These are phyloP conservation scores for Mycena citricolor DNA, from an alignment of 1,284 basidiomycete species.

Conservation along the genomic window DNA sequence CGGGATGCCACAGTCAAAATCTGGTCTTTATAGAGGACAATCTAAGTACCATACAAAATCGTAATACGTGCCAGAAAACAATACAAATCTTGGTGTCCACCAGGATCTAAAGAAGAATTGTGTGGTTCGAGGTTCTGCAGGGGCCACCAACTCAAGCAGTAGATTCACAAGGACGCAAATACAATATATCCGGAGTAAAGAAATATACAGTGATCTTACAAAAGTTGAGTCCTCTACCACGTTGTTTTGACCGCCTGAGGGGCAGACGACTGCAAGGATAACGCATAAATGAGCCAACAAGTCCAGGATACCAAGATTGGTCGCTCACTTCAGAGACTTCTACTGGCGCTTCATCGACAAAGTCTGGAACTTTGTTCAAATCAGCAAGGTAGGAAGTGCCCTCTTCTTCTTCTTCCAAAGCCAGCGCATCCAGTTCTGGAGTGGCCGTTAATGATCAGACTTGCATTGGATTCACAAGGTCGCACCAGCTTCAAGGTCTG, in stretches of 20 bases:
- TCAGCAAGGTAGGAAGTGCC: constrained; percentile 84
- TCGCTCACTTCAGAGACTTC: constrained; percentile 56
- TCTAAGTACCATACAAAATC: too few relatives aligned
- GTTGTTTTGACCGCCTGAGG: constrained; percentile 61
- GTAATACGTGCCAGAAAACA: too few relatives aligned
- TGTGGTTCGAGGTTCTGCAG: too few relatives aligned
- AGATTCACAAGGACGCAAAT: constrained; percentile 3
- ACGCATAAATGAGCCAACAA: constrained; percentile 9
- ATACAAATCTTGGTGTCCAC: too few relatives aligned
- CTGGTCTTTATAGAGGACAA: constrained; percentile 83
- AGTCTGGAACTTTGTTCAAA: constrained; percentile 84
- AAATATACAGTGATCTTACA: constrained; percentile 19
- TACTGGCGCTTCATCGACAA: constrained; percentile 83
- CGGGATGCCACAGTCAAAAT: constrained; percentile 89
- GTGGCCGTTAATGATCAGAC: neutral
- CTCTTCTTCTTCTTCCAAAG: constrained; percentile 86
- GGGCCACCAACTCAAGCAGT: neutral
- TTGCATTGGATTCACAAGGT: constrained; percentile 1
- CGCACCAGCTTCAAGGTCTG: constrained; percentile 92
- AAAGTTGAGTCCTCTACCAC: constrained; percentile 28
- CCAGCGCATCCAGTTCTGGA: constrained; percentile 86
- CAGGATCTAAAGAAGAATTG: too few relatives aligned
- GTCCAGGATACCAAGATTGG: constrained; percentile 1
- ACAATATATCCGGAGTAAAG: too few relatives aligned
- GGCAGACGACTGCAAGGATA: constrained; percentile 34